Conservation (phyloP, 164 flowering plant species). For the Nymphaea colorata region DNA sequence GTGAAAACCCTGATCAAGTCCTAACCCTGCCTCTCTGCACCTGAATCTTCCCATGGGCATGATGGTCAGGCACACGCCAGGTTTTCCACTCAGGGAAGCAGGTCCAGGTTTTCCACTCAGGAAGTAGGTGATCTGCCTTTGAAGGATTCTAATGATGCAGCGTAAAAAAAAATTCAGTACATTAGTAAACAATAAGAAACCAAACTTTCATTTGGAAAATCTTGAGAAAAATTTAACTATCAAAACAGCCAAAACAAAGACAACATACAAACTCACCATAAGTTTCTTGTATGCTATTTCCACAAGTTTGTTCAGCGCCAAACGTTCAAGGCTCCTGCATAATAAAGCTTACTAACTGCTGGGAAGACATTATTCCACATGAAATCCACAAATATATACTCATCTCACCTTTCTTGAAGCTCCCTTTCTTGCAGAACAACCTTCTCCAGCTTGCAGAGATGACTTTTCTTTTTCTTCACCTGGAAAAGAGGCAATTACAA, state of each 20-base stretch:
- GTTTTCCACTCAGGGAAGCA: too few relatives aligned
- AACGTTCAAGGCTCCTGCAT: conserved; percentile 52
- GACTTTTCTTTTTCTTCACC: conserved; percentile 31
- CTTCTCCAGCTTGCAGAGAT: conserved; percentile 34
- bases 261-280: conserved; percentile 35
- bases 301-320: conserved; percentile 66
- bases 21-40: too few relatives aligned
- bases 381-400: background rate
- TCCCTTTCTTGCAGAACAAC: conserved; percentile 31
- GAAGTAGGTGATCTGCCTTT: too few relatives aligned
- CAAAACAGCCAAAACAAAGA: background rate
- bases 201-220: too few relatives aligned
- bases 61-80: too few relatives aligned
- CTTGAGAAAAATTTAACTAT: too few relatives aligned
- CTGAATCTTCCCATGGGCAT: too few relatives aligned
- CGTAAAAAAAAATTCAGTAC: too few relatives aligned
- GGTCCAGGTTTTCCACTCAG: too few relatives aligned
- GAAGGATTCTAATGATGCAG: too few relatives aligned
- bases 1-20: too few relatives aligned
- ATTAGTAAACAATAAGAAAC: too few relatives aligned
- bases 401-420: conserved; percentile 17
- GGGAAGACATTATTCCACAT: background rate
- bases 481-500: background rate
- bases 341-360: background rate
- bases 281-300: conserved; percentile 63